Evolutionary conservation across 345 rosid species (phyloP).

Genomic region (Gossypium anomalum): DNA sequence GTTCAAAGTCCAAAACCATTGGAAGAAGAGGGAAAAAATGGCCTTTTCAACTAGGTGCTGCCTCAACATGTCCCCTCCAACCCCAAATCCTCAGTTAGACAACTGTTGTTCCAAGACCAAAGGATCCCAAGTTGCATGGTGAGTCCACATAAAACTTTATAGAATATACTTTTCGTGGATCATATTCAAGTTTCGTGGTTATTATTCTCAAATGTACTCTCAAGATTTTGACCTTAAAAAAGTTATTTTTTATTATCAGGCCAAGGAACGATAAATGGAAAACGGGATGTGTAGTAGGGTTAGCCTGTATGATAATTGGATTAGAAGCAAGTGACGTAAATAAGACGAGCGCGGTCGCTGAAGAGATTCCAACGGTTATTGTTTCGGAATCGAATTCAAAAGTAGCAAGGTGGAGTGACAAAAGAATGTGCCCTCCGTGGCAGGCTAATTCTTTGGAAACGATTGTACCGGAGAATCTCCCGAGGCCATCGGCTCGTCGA

Average conservation of each 20-base stretch:
- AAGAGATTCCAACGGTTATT: not conserved
- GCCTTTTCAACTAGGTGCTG: constrained; percentile 25
- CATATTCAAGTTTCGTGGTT: too few species aligned
- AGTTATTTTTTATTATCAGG: not conserved
- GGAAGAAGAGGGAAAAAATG: not conserved
- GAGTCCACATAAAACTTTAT: not conserved
- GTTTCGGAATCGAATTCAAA: not conserved
- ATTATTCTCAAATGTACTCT: too few species aligned
- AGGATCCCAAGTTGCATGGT: constrained; percentile 17
- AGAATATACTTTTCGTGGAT: too few species aligned
- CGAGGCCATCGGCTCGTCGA: constrained; percentile 35
- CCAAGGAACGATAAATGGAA: constrained; percentile 26
- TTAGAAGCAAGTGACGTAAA: not conserved
- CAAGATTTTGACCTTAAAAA: too few species aligned
- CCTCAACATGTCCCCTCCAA: constrained; percentile 36
- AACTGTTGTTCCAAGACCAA: constrained; percentile 8
- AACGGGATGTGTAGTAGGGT: constrained; percentile 19
- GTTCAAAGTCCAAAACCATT: not conserved
- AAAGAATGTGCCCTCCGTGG: constrained; percentile 56
- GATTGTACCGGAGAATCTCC: constrained; percentile 65
- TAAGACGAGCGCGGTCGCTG: not conserved
- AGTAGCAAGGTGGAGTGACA: constrained; percentile 45
- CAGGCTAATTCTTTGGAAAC: constrained; percentile 39
- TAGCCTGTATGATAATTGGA: constrained; percentile 37
- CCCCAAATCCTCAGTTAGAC: not conserved